These are phyloP conservation scores for Jamesozyma rosinii DNA, from an alignment of 805 yeast species.

Conservation along the genomic window DNA sequence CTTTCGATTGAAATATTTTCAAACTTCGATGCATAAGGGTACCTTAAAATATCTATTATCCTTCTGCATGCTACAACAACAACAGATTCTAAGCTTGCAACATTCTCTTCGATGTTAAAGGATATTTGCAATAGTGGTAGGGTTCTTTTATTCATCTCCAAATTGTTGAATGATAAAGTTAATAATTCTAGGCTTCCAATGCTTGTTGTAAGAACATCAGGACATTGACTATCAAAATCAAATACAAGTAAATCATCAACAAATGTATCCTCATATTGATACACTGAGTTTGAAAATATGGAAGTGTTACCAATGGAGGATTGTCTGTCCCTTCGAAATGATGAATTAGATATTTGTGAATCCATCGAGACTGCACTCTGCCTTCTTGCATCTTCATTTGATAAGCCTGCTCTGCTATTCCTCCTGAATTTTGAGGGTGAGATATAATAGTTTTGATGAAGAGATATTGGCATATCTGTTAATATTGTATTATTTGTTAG, in stretches of 20 bases:
- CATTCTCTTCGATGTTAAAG: background rate
- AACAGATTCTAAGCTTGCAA: background rate
- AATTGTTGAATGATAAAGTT: conserved; percentile 7
- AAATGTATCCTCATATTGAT: conserved; percentile 4
- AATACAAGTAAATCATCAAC: conserved; percentile 7
- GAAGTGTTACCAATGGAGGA: conserved; percentile 10
- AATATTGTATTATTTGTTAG: background rate
- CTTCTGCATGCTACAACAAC: conserved; percentile 1
- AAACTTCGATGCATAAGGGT: conserved; percentile 10
- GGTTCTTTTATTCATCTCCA: background rate
- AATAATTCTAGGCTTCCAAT: conserved; percentile 9
- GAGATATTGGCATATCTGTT: background rate
- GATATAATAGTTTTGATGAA: conserved; percentile 7
- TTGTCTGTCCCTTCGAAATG: conserved; percentile 7
- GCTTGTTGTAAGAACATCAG: conserved; percentile 10
- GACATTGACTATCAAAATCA: conserved; percentile 5
- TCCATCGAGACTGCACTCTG: conserved; percentile 13
- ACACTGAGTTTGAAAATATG: conserved; percentile 1
- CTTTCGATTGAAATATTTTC: conserved; percentile 8
- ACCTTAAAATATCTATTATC: conserved; percentile 8
- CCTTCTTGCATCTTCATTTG: conserved; percentile 15
- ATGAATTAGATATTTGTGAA: background rate
- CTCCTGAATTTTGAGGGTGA: conserved; percentile 21
- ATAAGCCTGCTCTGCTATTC: conserved; percentile 18
- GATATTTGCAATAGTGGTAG: conserved; percentile 8